These are phyloP conservation scores for Pelargonium nanum DNA, from an alignment of 345 rosid genomes.

Conservation along the genomic window DNA sequence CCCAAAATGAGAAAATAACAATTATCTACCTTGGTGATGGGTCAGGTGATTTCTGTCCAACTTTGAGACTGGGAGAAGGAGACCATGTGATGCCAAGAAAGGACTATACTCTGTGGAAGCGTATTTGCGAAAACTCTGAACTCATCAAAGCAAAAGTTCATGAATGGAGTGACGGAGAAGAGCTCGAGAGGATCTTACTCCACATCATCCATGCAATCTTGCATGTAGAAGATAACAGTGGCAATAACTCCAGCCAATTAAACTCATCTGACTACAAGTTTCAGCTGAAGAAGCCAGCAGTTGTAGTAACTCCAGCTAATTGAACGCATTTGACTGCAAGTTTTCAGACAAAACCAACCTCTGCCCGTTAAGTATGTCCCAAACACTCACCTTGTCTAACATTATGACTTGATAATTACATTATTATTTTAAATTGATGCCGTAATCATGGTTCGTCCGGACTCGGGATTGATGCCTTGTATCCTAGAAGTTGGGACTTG, in stretches of 20 bases:
- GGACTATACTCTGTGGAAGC: constrained; percentile 51
- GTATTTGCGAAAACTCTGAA: constrained; percentile 21
- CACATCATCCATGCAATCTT: constrained; percentile 28
- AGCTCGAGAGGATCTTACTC: constrained; percentile 39
- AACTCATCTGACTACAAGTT: constrained; percentile 7
- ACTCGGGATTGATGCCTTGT: no score
- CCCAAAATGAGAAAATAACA: constrained; percentile 17
- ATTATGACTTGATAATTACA: no score
- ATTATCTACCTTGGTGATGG: constrained; percentile 82
- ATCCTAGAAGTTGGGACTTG: no score
- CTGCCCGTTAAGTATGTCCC: background rate
- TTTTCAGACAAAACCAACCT: no score
- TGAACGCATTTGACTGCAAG: no score
- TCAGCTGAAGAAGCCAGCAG: background rate
- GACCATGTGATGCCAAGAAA: constrained; percentile 73
- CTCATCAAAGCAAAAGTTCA: constrained; percentile 59
- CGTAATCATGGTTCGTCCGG: no score
- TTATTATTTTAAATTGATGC: no score
- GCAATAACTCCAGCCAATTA: constrained; percentile 4
- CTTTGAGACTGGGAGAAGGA: constrained; percentile 42
- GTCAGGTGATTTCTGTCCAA: constrained; percentile 68
- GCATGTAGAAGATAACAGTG: constrained; percentile 4
- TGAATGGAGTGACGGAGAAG: constrained; percentile 62
- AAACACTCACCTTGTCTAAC: background rate
- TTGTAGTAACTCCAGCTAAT: background rate